Base-by-base conservation (phyloP, 176 grass and related monocot species). In the Canna indica region DNA sequence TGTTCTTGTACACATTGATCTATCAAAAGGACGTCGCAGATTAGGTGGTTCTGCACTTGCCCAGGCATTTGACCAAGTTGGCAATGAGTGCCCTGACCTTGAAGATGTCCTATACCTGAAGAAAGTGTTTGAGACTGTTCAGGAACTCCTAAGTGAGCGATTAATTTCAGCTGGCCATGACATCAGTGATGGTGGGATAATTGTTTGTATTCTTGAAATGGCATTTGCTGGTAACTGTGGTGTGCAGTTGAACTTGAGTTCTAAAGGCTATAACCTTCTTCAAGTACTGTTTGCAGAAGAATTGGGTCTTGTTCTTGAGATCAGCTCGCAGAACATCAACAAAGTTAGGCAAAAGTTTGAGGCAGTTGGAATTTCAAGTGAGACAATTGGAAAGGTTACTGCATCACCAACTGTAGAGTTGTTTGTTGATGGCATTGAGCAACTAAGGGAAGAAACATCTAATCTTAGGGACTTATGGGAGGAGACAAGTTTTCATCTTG, bases 151-250 rank as follows among this genome's bases (percentile, higher is more conserved):
- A 73, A 75, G 80, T 69, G 66, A 90, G 47, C 56, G 59, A 3
- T 71, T 96, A 68, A 96, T 96, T 69, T 96, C 87, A 68, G 82
- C 82, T 1, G 91, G 85, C 20, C 91, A 96, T 87, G 93, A 97
- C 63, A 85, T 90, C 57, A 97, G 93, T 31, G 86, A 97, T 80
- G 93, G 88, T 36, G 88, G 93, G 14, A 75, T 97, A 75, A 82
- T 92, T 75, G 82, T 97, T 70, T 68, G 81, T 69, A 45, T 87
- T 75, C 77, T 97, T 72, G 88, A 92, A 78, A 97, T 97, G 93
- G 75, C 93, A 74, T 97, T 97, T 82, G 86, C 88, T 64, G 88
- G 93, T 50, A 97, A 97, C 47, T 90, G 79, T 63, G 88, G 93
- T 73, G 16, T 92, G 54, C 82, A 82, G n/a, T 77, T 97, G 53